Evolutionary conservation across 225 moss, liverwort and hornwort genomes (phyloP).

Genomic region (Sphagnum contortum): DNA sequence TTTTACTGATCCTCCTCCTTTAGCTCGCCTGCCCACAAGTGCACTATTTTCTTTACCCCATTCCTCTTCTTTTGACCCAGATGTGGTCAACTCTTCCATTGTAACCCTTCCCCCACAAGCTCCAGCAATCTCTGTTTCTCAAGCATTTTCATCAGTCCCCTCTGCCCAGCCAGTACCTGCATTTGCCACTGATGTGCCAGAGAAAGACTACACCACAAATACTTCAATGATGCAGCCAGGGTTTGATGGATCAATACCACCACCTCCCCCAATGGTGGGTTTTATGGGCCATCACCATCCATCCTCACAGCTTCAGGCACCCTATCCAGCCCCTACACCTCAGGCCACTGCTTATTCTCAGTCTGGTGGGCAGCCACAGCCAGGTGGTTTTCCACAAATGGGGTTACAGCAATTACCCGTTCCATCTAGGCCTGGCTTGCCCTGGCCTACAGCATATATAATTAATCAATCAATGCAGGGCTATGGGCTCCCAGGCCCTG

Average conservation of each 20-base stretch:
- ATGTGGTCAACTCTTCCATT: too few species aligned
- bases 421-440: slow-evolving; percentile 18
- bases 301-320: slow-evolving; percentile 20
- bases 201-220: slow-evolving; percentile 6
- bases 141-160: slow-evolving; percentile 19
- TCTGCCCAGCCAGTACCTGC: slow-evolving; percentile 15
- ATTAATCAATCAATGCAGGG: slow-evolving; percentile 26
- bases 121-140: slow-evolving; percentile 20
- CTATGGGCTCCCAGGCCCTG: too few species aligned
- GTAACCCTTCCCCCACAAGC: slow-evolving; percentile 16
- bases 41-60: too few species aligned
- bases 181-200: slow-evolving; percentile 8
- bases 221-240: slow-evolving; percentile 14
- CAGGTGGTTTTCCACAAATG: slow-evolving; percentile 2
- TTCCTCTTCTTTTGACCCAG: too few species aligned
- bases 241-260: slow-evolving; percentile 26
- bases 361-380: slow-evolving; percentile 11
- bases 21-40: slow-evolving; percentile 1
- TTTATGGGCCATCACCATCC: slow-evolving; percentile 12
- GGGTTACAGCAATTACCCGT: slow-evolving; percentile 21
- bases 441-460: slow-evolving; percentile 30
- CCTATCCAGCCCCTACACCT: slow-evolving; percentile 19
- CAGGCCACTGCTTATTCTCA: slow-evolving; percentile 20
- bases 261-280: slow-evolving; percentile 11
- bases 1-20: slow-evolving; percentile 18